phyloP scores from a whole-genome alignment of 306 rosid genomes.

The Corylus americana region DNA sequence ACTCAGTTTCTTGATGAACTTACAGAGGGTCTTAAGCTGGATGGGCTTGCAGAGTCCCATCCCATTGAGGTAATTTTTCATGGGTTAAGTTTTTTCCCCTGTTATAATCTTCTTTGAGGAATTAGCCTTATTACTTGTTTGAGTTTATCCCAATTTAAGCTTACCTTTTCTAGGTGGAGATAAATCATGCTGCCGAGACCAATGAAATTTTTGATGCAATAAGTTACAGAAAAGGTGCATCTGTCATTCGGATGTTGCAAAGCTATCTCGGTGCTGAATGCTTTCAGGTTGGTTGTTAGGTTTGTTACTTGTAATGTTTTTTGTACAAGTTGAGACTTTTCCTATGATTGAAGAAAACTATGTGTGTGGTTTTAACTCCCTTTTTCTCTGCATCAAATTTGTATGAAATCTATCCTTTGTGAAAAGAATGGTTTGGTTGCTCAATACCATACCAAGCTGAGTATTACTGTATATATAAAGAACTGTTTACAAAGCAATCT shows the following conservation, averaged over 20 bases:
- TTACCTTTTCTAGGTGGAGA: conserved; percentile 69
- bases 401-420: too few relatives aligned
- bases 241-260: conserved; percentile 92
- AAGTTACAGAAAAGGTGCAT: conserved; percentile 91
- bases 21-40: conserved; percentile 74
- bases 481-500: too few relatives aligned
- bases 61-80: conserved; percentile 76
- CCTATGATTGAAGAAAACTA: not conserved
- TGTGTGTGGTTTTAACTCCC: not conserved
- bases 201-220: conserved; percentile 96
- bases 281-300: conserved; percentile 72
- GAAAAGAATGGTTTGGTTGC: too few relatives aligned
- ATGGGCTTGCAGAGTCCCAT: conserved; percentile 93
- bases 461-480: too few relatives aligned
- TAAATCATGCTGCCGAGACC: conserved; percentile 84
- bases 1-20: conserved; percentile 83
- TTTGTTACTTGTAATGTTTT: conserved; percentile 3
- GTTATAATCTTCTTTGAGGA: conserved; percentile 13
- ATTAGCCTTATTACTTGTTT: conserved; percentile 8
- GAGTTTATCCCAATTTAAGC: conserved; percentile 1
- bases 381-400: too few relatives aligned
- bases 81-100: conserved; percentile 3
- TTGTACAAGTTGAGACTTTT: not conserved
- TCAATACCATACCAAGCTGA: too few relatives aligned
- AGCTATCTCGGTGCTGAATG: conserved; percentile 89